These are phyloP conservation scores for Barbarea vulgaris DNA, from an alignment of 345 rosid genomes.

Conservation along the genomic window DNA sequence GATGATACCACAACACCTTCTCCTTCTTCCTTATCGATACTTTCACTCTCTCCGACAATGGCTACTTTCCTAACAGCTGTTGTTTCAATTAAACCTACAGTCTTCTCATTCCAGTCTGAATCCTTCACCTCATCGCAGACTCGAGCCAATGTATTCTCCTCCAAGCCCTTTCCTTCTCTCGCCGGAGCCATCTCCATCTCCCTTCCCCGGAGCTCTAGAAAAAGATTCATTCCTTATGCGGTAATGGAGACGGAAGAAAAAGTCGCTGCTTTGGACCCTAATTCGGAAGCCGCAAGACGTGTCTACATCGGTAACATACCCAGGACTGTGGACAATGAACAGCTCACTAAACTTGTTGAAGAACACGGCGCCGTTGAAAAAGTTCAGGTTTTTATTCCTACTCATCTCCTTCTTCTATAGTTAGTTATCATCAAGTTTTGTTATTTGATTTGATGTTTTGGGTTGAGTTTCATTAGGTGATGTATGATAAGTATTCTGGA, in stretches of 20 bases:
- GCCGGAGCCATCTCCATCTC: slow-evolving; percentile 16
- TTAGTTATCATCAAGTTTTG: not conserved
- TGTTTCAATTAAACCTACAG: slow-evolving; percentile 31
- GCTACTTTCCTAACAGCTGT: slow-evolving; percentile 37
- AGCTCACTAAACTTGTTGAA: slow-evolving; percentile 64
- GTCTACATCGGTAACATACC: slow-evolving; percentile 85
- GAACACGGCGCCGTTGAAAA: slow-evolving; percentile 82
- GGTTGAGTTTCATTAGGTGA: slow-evolving; percentile 50
- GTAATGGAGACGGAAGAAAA: slow-evolving; percentile 56
- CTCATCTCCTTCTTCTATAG: not conserved
- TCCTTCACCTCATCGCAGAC: slow-evolving; percentile 10
- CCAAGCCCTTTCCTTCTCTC: slow-evolving; percentile 17
- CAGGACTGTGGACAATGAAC: slow-evolving; percentile 54
- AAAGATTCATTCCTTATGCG: slow-evolving; percentile 43
- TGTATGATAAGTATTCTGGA: slow-evolving; percentile 79
- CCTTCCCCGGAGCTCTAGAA: slow-evolving; percentile 31
- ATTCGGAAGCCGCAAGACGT: slow-evolving; percentile 58
- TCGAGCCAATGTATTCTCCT: slow-evolving; percentile 3
- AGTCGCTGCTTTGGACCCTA: slow-evolving; percentile 40
- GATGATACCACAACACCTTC: not conserved
- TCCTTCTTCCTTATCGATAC: not conserved
- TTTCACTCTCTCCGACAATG: slow-evolving; percentile 16
- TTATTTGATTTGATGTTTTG: not conserved
- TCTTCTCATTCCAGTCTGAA: slow-evolving; percentile 29
- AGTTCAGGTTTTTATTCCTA: slow-evolving; percentile 57